These are phyloP conservation scores for Melastoma candidum DNA, from an alignment of 441 rosid genomes.

Conservation along the genomic window DNA sequence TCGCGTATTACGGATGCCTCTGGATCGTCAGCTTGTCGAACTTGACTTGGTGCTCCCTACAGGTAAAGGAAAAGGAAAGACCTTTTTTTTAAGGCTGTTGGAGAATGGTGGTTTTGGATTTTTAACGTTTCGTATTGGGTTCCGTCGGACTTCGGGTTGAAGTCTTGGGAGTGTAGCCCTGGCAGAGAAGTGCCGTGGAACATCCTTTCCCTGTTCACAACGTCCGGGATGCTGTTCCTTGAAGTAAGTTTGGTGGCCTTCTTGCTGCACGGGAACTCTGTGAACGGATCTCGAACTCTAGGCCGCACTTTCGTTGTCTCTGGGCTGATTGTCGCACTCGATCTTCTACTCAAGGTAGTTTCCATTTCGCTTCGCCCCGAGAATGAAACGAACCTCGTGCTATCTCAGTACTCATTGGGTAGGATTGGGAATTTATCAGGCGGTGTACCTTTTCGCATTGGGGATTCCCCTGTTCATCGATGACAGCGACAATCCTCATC, in stretches of 20 bases:
- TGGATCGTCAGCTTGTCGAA: constrained; percentile 91
- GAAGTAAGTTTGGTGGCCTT: constrained; percentile 97
- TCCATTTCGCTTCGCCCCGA: background rate
- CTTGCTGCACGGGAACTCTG: constrained; percentile 77
- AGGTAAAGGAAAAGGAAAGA: constrained; percentile 29
- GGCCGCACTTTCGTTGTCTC: constrained; percentile 69
- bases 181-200: constrained; percentile 74
- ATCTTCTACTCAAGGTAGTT: constrained; percentile 76
- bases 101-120: background rate
- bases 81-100: background rate
- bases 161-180: constrained; percentile 84
- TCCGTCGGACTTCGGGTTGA: background rate
- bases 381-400: too few species aligned
- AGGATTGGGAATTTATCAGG: constrained; percentile 27
- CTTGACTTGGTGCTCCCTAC: constrained; percentile 73
- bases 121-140: constrained; percentile 6
- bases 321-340: constrained; percentile 59
- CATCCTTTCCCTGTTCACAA: constrained; percentile 61
- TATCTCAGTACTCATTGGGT: too few species aligned
- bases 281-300: constrained; percentile 66
- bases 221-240: constrained; percentile 84
- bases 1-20: constrained; percentile 62
- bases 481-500: constrained; percentile 31
- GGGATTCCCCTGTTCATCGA: constrained; percentile 77
- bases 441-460: constrained; percentile 55